Evolutionary conservation across 805 yeast genomes (phyloP).

Genomic region (Lachancea dasiensis): DNA sequence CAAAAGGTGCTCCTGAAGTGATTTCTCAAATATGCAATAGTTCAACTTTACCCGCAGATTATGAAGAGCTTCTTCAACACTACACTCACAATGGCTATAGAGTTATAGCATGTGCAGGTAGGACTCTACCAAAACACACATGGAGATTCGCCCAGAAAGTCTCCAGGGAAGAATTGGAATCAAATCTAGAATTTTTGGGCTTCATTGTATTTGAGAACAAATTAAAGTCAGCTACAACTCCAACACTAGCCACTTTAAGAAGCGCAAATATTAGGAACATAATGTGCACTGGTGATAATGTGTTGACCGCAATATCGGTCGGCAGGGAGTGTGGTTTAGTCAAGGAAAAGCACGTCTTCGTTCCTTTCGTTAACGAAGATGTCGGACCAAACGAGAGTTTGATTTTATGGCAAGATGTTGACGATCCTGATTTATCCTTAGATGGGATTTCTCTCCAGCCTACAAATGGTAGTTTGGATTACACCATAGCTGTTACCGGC

Average conservation of each 20-base stretch:
- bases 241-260: conserved; percentile 52
- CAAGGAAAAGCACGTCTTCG: conserved; percentile 43
- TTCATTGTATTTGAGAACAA: conserved; percentile 91
- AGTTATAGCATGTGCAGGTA: conserved; percentile 90
- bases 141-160: conserved; percentile 46
- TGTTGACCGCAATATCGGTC: conserved; percentile 90
- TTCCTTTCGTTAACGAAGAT: conserved; percentile 51
- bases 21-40: conserved; percentile 72
- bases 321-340: conserved; percentile 78
- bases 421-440: conserved; percentile 47
- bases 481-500: conserved; percentile 83
- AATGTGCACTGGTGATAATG: conserved; percentile 98
- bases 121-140: conserved; percentile 39
- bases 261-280: conserved; percentile 73
- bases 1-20: conserved; percentile 97
- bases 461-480: conserved; percentile 35
- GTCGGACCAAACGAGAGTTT: conserved; percentile 19
- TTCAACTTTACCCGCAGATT: conserved; percentile 66
- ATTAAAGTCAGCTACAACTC: conserved; percentile 61
- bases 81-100: conserved; percentile 94
- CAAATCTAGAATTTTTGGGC: conserved; percentile 68
- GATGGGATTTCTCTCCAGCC: conserved; percentile 63
- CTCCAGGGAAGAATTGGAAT: conserved; percentile 62
- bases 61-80: conserved; percentile 63
- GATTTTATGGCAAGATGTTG: conserved; percentile 64